Conservation (phyloP, 2,329 filamentous ascomycete species). For the Metarhizium sp. region DNA sequence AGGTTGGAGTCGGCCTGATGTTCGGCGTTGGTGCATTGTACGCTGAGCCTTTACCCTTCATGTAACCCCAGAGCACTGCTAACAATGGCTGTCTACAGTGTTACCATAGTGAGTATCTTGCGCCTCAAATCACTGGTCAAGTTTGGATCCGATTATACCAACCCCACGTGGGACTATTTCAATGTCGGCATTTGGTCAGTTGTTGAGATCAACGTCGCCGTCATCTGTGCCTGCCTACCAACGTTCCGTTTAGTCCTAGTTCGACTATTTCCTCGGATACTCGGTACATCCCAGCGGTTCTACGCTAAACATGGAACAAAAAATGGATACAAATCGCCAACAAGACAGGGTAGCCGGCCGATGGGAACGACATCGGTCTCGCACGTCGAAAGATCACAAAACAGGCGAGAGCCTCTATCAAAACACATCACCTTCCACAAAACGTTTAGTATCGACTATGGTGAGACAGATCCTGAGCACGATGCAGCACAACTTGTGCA, state of each 20-base stretch:
- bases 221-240: conserved; percentile 30
- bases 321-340: conserved; percentile 7
- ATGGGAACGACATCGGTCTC: conserved; percentile 15
- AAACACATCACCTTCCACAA: conserved; percentile 23
- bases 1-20: conserved; percentile 39
- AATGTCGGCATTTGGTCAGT: conserved; percentile 25
- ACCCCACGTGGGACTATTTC: conserved; percentile 26
- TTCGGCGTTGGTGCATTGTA: conserved; percentile 40
- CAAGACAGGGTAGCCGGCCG: conserved; percentile 7
- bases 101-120: conserved; percentile 28
- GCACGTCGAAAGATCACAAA: conserved; percentile 13
- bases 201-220: conserved; percentile 28
- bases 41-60: conserved; percentile 10
- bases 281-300: conserved; percentile 20
- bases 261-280: conserved; percentile 26
- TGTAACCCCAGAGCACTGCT: background rate
- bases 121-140: conserved; percentile 23
- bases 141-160: conserved; percentile 18
- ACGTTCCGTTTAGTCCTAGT: conserved; percentile 25
- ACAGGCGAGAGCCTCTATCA: conserved; percentile 10
- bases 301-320: conserved; percentile 15
- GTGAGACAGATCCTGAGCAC: conserved; percentile 1
- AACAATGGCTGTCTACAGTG: conserved; percentile 13
- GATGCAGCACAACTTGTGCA: conserved; percentile 7
- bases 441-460: conserved; percentile 24